phyloP scores from a whole-genome alignment of 495 filamentous ascomycete species.

The Filosporella fistucella region DNA sequence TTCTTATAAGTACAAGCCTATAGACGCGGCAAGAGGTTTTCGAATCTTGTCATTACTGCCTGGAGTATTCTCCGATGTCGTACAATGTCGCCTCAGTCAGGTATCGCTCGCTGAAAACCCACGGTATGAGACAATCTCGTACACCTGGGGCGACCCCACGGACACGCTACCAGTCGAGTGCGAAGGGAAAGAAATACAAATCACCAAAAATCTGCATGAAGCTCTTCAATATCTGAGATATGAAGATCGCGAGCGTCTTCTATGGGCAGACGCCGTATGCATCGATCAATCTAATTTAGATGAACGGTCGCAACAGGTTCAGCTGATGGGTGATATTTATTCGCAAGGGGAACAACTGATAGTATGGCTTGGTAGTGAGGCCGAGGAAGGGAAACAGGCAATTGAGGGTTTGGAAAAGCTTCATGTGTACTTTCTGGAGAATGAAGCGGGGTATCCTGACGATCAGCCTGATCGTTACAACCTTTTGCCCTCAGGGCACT shows the following conservation, averaged over 20 bases:
- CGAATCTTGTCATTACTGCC: no score
- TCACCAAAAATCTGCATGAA: not conserved
- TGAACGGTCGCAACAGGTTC: slow-evolving; percentile 3
- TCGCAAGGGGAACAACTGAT: not conserved
- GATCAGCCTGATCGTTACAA: no score
- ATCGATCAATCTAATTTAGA: not conserved
- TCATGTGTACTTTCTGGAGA: no score
- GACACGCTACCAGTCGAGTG: not conserved
- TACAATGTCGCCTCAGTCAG: no score
- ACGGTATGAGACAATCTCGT: not conserved
- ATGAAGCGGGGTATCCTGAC: no score
- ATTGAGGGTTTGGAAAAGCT: no score
- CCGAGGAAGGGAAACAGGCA: no score
- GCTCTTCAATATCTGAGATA: not conserved
- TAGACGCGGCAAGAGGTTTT: no score
- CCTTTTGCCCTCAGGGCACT: no score
- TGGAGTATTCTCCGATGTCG: no score
- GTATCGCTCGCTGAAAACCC: not conserved
- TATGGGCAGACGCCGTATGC: slow-evolving; percentile 1
- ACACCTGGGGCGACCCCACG: slow-evolving; percentile 3
- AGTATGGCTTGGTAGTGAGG: slow-evolving; percentile 9
- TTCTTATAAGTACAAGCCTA: no score
- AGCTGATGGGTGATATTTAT: slow-evolving; percentile 2
- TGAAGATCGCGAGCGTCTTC: not conserved
- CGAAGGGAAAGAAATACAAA: not conserved